phyloP scores from a whole-genome alignment of 2,329 filamentous ascomycete species.

The Pseudohalonectria lignicola region DNA sequence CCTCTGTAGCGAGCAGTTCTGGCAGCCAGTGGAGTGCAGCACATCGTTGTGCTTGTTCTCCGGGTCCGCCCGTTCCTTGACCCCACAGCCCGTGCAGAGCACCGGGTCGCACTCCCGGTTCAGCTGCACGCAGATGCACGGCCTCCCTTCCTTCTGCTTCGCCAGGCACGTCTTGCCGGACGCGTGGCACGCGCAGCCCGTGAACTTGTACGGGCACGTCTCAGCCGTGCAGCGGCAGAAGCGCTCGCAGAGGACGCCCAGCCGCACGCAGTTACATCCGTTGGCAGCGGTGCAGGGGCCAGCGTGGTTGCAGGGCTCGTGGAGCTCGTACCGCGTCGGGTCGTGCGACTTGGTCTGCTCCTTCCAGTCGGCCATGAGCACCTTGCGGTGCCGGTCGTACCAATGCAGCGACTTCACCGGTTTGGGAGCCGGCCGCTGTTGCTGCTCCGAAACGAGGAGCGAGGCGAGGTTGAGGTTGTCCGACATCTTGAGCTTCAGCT shows the following conservation, averaged over 20 bases:
- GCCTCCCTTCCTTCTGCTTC: constrained; percentile 41
- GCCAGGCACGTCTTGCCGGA: constrained; percentile 37
- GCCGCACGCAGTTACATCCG: constrained; percentile 50
- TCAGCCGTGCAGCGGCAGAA: constrained; percentile 54
- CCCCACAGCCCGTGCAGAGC: constrained; percentile 62
- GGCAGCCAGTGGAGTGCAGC: constrained; percentile 49
- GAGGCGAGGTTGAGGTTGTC: neutral
- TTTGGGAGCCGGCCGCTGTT: constrained; percentile 13
- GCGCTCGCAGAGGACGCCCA: constrained; percentile 59
- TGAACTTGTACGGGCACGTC: constrained; percentile 51
- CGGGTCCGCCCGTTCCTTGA: constrained; percentile 56
- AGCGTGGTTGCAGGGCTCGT: constrained; percentile 58
- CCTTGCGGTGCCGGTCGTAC: constrained; percentile 47
- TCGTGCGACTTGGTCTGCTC: constrained; percentile 43
- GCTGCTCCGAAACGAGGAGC: neutral
- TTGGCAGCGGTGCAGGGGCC: constrained; percentile 50
- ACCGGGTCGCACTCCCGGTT: constrained; percentile 75
- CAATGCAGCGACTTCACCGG: constrained; percentile 33
- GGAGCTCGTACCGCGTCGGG: constrained; percentile 43
- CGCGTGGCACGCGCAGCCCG: constrained; percentile 52
- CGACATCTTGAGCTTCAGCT: constrained; percentile 23
- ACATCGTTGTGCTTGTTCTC: constrained; percentile 49
- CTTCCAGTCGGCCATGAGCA: constrained; percentile 42
- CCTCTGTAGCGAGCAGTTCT: constrained; percentile 63
- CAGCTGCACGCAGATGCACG: constrained; percentile 60